These are phyloP conservation scores for Dicorynia guianensis DNA, from an alignment of 306 rosid genomes.

Conservation along the genomic window DNA sequence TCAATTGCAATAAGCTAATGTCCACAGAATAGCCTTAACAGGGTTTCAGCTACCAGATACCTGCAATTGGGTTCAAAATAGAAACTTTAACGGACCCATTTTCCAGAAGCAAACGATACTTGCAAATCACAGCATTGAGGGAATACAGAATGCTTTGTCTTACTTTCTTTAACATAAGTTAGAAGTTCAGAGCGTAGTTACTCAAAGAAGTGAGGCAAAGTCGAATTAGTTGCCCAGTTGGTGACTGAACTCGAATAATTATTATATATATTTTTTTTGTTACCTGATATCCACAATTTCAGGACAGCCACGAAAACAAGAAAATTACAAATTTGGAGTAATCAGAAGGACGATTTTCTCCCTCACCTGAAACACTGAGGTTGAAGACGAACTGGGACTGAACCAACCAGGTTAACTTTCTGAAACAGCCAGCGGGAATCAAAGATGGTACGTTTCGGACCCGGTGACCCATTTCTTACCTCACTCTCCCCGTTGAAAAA, in stretches of 20 bases:
- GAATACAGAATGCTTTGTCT: neutral
- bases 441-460: neutral
- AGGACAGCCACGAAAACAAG: too few species aligned
- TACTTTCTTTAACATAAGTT: neutral
- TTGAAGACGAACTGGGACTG: neutral
- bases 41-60: slow-evolving; percentile 23
- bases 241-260: neutral
- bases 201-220: neutral
- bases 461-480: neutral
- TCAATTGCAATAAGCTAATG: slow-evolving; percentile 20
- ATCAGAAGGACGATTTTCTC: neutral
- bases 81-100: slow-evolving; percentile 16
- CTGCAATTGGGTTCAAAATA: slow-evolving; percentile 24
- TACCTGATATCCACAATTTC: too few species aligned
- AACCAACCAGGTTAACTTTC: slow-evolving; percentile 3
- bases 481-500: neutral
- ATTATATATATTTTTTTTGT: neutral
- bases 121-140: neutral
- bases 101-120: neutral
- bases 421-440: slow-evolving; percentile 13
- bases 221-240: slow-evolving; percentile 4
- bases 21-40: slow-evolving; percentile 26
- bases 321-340: too few species aligned
- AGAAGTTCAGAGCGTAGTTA: neutral
- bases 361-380: slow-evolving; percentile 14